Evolutionary conservation across 805 yeast species (phyloP), one percentile per base, ranked within the genome.

Genomic region (Candida sanyiensis): DNA sequence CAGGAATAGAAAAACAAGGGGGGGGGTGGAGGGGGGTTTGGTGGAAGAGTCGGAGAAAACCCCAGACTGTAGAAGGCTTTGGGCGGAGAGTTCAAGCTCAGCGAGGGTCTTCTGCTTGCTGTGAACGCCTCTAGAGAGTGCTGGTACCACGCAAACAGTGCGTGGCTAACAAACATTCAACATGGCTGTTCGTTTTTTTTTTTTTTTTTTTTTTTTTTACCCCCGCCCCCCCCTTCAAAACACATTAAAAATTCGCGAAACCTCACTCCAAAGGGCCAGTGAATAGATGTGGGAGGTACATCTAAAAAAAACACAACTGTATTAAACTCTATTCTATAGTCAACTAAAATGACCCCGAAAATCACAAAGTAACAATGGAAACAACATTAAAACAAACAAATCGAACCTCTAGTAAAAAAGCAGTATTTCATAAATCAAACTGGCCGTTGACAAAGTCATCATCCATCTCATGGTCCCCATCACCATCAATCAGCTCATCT

Each of bases 391-490:
- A 22, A 8, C 25, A 22, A 22, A 22, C 25, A 22, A 22, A 22
- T 22, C 11, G 11, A 22, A 22, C 25, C 8, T 8, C 11, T 11
- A 8, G 17, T 18, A 28, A 13, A 28, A 32, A 13, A 33, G 15
- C 13, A 22, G 10, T 22, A 11, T 22, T n/a, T 27, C 56, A 86
- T 50, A 88, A 70, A 60, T 88, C 96, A 57, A 88, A 87, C 49
- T 86, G 83, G 18, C 96, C 96, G 58, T 83, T 86, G 37, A 86
- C 93, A 64, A 84, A 85, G 52, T 83, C 89, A 54, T 83, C 89
- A 48, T 80, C 89, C 69, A 77, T 75, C 40, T 73, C 77, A 49
- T 77, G 79, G 48, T 77, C 72, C 35, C 69, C 70, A 27, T 64
- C 69, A 34, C 47, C 56, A 42, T 64, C 70, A 6, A 39, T 33